Evolutionary conservation across 2,329 filamentous ascomycete genomes (phyloP).

Genomic region (Ophiosphaerella herpotricha): DNA sequence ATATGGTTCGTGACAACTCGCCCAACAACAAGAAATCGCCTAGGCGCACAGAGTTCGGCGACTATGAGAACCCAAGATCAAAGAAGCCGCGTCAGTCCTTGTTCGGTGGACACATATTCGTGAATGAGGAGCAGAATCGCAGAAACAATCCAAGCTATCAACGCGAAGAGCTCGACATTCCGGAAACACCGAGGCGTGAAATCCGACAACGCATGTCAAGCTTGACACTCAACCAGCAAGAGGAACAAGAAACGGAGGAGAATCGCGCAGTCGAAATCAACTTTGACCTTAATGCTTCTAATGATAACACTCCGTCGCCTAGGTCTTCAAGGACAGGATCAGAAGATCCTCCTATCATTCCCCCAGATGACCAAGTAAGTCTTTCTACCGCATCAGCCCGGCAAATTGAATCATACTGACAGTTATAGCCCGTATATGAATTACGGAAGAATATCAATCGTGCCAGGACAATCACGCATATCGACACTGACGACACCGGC

Average conservation of each 20-base stretch:
- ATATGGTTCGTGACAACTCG: not conserved
- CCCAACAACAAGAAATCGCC: constrained; percentile 11
- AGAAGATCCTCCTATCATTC: constrained; percentile 15
- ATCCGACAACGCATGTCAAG: constrained; percentile 18
- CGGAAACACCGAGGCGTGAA: not conserved
- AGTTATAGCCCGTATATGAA: constrained; percentile 20
- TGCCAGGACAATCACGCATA: constrained; percentile 26
- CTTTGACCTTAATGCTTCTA: constrained; percentile 9
- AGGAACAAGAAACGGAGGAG: not conserved
- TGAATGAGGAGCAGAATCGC: not conserved
- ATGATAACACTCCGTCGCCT: constrained; percentile 6
- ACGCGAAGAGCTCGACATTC: not conserved
- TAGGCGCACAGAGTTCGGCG: constrained; percentile 6
- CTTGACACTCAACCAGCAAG: constrained; percentile 14
- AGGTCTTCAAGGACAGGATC: constrained; percentile 12
- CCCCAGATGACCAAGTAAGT: constrained; percentile 13
- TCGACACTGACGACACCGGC: constrained; percentile 46
- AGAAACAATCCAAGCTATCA: not conserved
- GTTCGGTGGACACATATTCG: constrained; percentile 10
- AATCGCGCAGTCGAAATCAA: constrained; percentile 2
- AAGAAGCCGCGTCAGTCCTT: constrained; percentile 23
- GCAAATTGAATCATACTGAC: constrained; percentile 3
- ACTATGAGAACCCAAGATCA: not conserved
- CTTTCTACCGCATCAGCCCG: no score
- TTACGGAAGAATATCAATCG: constrained; percentile 31